Evolutionary conservation across 225 moss, liverwort and hornwort genomes (phyloP).

Genomic region (Pseudoscleropodium purum): DNA sequence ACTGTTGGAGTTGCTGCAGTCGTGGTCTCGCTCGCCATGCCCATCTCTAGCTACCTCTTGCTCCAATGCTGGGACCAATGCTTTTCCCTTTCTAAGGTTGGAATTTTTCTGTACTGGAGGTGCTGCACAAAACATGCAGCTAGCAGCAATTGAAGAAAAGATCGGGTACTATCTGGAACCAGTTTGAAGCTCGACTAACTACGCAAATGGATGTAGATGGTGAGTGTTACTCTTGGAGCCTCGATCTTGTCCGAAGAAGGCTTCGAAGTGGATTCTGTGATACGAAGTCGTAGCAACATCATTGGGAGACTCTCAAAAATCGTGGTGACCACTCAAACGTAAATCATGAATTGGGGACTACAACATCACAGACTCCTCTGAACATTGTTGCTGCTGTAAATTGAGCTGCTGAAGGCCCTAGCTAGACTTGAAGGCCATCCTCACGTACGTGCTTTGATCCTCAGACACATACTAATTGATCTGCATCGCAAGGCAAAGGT

Average conservation of each 20-base stretch:
- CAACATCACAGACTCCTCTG: too few relatives aligned
- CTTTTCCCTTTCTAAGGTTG: background rate
- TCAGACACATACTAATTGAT: background rate
- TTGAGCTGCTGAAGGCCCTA: background rate
- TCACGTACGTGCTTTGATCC: background rate
- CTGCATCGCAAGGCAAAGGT: background rate
- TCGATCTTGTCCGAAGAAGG: background rate
- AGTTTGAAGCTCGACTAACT: background rate
- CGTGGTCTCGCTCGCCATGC: background rate
- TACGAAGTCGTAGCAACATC: background rate
- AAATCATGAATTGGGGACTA: background rate
- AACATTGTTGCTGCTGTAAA: background rate
- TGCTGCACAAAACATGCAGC: background rate
- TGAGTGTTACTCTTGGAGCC: background rate
- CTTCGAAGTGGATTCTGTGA: background rate
- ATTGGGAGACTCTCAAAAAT: background rate
- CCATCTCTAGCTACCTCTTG: background rate
- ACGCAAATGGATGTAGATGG: background rate
- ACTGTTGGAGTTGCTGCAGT: background rate
- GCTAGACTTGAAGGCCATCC: background rate
- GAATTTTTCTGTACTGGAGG: background rate
- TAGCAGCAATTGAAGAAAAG: background rate
- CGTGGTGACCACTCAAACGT: background rate
- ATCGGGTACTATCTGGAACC: background rate
- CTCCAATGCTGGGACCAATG: background rate